phyloP scores from a whole-genome alignment of 805 yeast species.

The Wickerhamomyces sydowiorum region DNA sequence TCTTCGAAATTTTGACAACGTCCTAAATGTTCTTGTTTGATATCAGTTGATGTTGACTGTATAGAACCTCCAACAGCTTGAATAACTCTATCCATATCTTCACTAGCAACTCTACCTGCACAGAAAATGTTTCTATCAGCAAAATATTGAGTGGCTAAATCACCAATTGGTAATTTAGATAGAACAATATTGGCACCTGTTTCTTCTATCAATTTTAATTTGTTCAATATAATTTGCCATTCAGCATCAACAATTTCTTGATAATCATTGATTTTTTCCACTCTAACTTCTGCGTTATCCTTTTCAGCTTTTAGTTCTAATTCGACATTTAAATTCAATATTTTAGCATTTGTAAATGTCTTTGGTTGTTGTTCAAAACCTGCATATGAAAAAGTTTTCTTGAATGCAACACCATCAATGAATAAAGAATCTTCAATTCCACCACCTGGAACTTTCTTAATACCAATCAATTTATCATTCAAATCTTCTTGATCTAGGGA shows the following conservation, averaged over 20 bases:
- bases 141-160: constrained; percentile 96
- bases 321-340: constrained; percentile 83
- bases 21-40: constrained; percentile 69
- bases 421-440: constrained; percentile 90
- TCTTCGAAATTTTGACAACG: constrained; percentile 86
- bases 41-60: constrained; percentile 72
- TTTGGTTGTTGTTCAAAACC: constrained; percentile 99
- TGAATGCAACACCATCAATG: constrained; percentile 93
- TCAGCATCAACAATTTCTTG: constrained; percentile 99
- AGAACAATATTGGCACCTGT: constrained; percentile 92
- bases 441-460: constrained; percentile 94
- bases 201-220: constrained; percentile 72
- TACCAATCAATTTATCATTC: constrained; percentile 87
- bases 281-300: constrained; percentile 97
- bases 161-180: constrained; percentile 95
- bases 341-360: constrained; percentile 69
- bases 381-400: constrained; percentile 95
- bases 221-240: constrained; percentile 88
- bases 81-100: constrained; percentile 89
- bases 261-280: constrained; percentile 87
- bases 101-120: constrained; percentile 89
- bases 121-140: constrained; percentile 96
- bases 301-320: constrained; percentile 96
- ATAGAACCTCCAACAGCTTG: constrained; percentile 91
- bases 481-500: constrained; percentile 79